Conservation (phyloP, 2,329 filamentous ascomycete species). For the Colletotrichum graminicola region DNA sequence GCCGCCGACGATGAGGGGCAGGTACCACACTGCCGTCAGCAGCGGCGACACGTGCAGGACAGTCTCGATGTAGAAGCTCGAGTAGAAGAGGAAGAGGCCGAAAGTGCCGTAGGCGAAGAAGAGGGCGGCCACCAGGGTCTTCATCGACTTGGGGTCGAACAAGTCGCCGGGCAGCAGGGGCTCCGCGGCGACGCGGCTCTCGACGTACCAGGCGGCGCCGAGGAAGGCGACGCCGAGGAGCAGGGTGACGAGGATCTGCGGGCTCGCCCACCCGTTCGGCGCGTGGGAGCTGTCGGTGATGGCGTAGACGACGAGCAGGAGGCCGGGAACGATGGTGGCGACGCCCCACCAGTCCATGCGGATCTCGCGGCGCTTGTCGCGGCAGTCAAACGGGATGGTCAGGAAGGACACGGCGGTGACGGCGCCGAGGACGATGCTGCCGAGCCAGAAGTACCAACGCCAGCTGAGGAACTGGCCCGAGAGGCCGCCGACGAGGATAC, state of each 20-base stretch:
- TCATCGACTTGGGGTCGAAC: slow-evolving; percentile 73
- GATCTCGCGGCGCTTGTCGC: slow-evolving; percentile 43
- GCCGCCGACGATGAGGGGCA: slow-evolving; percentile 76
- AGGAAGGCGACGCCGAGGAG: slow-evolving; percentile 67
- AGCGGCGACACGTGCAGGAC: slow-evolving; percentile 71
- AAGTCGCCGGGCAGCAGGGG: slow-evolving; percentile 74
- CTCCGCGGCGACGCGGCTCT: slow-evolving; percentile 69
- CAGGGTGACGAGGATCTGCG: slow-evolving; percentile 73
- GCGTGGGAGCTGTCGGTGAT: slow-evolving; percentile 76
- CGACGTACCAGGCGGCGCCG: slow-evolving; percentile 68
- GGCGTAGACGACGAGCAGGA: slow-evolving; percentile 75
- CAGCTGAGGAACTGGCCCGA: slow-evolving; percentile 71
- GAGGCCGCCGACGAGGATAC: slow-evolving; percentile 76
- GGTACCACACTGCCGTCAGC: slow-evolving; percentile 76
- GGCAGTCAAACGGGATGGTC: slow-evolving; percentile 54
- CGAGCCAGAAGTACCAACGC: slow-evolving; percentile 80
- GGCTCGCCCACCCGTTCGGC: slow-evolving; percentile 71
- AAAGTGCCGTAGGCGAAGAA: slow-evolving; percentile 72
- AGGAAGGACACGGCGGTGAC: slow-evolving; percentile 59
- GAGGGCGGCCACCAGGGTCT: slow-evolving; percentile 65
- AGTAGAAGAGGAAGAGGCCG: slow-evolving; percentile 74
- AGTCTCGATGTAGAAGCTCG: slow-evolving; percentile 73
- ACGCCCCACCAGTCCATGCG: slow-evolving; percentile 73
- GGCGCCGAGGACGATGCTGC: slow-evolving; percentile 58
- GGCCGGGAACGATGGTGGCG: slow-evolving; percentile 65